Percentiles rank a stretch among this genome's conserved stretches.
Evolutionary conservation across 2,329 filamentous ascomycete genomes (phyloP).

Genomic region (Neopestalotiopsis rosae): DNA sequence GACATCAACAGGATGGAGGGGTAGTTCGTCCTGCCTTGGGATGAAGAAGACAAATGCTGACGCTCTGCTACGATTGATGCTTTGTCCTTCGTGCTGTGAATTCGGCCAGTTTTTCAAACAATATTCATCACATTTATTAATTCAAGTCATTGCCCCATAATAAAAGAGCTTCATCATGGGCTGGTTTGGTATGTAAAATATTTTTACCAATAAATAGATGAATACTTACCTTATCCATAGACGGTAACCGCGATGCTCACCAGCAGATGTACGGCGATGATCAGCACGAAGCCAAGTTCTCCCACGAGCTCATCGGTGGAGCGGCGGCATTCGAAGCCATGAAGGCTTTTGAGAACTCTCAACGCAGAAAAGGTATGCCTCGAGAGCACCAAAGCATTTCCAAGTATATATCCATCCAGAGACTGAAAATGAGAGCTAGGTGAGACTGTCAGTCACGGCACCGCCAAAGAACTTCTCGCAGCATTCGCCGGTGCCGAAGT

Average conservation of each 20-base stretch:
- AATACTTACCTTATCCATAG: background rate
- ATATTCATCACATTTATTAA: background rate
- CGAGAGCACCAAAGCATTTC: background rate
- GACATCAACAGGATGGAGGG: too few relatives aligned
- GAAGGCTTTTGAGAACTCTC: constrained; percentile 79
- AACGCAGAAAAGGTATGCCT: constrained; percentile 70
- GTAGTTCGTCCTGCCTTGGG: too few relatives aligned
- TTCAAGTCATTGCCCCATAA: background rate
- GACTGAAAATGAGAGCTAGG: constrained; percentile 47
- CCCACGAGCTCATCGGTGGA: constrained; percentile 77
- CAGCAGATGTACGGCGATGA: constrained; percentile 48
- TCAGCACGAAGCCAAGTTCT: constrained; percentile 65
- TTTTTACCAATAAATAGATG: background rate
- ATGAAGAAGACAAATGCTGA: too few relatives aligned
- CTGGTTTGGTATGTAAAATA: background rate
- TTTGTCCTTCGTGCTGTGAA: too few relatives aligned
- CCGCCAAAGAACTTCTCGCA: constrained; percentile 79
- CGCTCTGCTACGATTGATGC: too few relatives aligned
- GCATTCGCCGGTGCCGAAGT: constrained; percentile 76
- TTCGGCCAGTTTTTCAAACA: too few relatives aligned
- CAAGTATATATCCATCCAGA: background rate
- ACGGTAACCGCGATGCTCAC: constrained; percentile 37
- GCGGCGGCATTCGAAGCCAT: constrained; percentile 80
- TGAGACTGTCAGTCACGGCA: constrained; percentile 72
- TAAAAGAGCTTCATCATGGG: background rate